Conservation (phyloP, 345 rosid genomes). For the Melaleuca alternifolia region DNA sequence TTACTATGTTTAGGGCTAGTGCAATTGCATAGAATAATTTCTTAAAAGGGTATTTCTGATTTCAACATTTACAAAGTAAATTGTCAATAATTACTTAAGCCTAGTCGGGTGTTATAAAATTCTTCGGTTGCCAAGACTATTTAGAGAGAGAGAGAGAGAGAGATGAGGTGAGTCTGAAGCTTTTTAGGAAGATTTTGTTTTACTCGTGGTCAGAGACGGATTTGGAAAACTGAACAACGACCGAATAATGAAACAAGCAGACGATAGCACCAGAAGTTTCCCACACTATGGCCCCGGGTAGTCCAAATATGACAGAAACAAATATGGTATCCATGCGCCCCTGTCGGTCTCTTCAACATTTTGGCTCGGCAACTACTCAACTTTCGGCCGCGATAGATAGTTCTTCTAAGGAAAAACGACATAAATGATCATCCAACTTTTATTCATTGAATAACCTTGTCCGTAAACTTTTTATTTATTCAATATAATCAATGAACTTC, state of each 20-base stretch:
- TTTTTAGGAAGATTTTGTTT: background rate
- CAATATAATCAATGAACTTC: background rate
- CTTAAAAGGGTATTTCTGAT: background rate
- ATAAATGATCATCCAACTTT: rapidly evolving
- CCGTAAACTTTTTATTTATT: rapidly evolving
- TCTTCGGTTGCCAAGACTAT: no score
- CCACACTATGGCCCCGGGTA: background rate
- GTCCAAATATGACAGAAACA: background rate
- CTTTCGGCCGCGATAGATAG: background rate
- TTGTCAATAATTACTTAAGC: background rate
- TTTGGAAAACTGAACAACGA: background rate
- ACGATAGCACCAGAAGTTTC: background rate
- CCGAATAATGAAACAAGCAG: background rate
- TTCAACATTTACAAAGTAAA: background rate
- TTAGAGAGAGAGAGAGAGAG: no score
- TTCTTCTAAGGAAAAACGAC: background rate
- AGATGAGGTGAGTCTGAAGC: no score
- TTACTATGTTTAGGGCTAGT: background rate
- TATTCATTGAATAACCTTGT: rapidly evolving
- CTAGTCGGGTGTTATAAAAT: background rate
- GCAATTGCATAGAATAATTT: background rate
- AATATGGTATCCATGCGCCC: rapidly evolving
- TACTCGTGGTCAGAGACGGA: background rate
- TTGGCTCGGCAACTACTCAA: rapidly evolving
- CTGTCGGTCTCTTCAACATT: background rate